Percentiles rank a stretch among this genome's conserved stretches.
These are phyloP conservation scores for Lepraria neglecta DNA, from an alignment of 495 filamentous ascomycete genomes.

Conservation along the genomic window DNA sequence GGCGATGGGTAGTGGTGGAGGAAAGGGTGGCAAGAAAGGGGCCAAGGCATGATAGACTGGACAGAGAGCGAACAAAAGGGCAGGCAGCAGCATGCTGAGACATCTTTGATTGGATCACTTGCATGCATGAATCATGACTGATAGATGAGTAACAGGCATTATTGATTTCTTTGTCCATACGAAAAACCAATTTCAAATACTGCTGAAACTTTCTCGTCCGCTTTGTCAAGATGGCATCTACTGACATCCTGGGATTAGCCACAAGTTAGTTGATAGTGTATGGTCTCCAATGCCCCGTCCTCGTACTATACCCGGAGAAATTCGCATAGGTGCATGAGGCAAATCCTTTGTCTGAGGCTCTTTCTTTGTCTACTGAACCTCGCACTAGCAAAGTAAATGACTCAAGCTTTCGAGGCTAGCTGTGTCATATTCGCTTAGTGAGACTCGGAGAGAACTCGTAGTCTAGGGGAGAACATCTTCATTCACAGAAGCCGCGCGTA, in stretches of 20 bases:
- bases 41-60: constrained; percentile 18
- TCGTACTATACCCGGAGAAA: too few species aligned
- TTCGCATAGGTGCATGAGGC: too few species aligned
- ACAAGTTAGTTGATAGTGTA: neutral
- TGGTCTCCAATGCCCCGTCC: neutral
- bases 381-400: too few species aligned
- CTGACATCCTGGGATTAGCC: neutral
- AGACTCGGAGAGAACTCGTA: too few species aligned
- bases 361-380: too few species aligned
- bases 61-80: neutral
- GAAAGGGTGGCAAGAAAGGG: constrained; percentile 25
- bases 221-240: neutral
- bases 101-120: neutral
- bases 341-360: too few species aligned
- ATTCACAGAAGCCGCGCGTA: too few species aligned
- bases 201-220: neutral
- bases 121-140: constrained; percentile 5
- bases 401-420: too few species aligned
- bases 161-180: neutral
- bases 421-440: too few species aligned
- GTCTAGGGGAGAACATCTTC: too few species aligned
- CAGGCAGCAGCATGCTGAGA: neutral
- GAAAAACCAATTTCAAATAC: neutral
- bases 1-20: constrained; percentile 24
- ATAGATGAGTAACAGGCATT: constrained; percentile 2